Base-by-base conservation (phyloP, 164 flowering plant genomes). In the Saururus chinensis region DNA sequence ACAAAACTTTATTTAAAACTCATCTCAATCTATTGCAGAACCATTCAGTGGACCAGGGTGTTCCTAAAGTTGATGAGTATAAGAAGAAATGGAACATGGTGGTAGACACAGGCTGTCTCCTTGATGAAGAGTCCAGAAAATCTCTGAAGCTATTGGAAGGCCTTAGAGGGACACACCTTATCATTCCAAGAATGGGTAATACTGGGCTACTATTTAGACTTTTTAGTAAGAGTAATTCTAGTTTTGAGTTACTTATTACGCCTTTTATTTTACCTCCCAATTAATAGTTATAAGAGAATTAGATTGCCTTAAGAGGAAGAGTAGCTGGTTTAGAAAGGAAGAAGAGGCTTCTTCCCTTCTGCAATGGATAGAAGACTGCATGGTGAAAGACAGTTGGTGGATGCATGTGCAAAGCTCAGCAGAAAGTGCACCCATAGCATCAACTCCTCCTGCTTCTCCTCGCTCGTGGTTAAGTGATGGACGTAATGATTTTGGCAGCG, bases 171-270 rank as follows among this genome's bases (percentile, higher is more conserved):
- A 93, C 96, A 64, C 82, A 64, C 17, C 76, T 93, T 53, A 71
- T 90, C 65, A 79, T 93, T 66, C 99, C 99, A 30, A 80, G 82
- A 74, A 80, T 78, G 68, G 96, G 99, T 90, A 88, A 70, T 49
- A 37, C 25, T 37, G 9, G 48, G 24, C 22, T 63, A 12, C 45
- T 64, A 59, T 22, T 24, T 9, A 26, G n/a, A 58, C 19, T 37
- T n/a, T 45, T 23, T 19, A 45, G 6, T 51, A 3, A 49, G 9
- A 19, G 21, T 45, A 21, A 22, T 19, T 42, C 53, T n/a, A 19
- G 4, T 11, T 41, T 30, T 45, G 16, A 60, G 17, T 40, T 20
- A 49, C 51, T 41, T 20, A 17, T 61, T 19, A 41, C 12, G 17
- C 52, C 45, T 54, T 57, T 26, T 9, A 0, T 20, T 42, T 55